Evolutionary conservation across 2,329 filamentous ascomycete species (phyloP), one percentile per base, ranked within the genome.

Genomic region (Pyricularia grisea): DNA sequence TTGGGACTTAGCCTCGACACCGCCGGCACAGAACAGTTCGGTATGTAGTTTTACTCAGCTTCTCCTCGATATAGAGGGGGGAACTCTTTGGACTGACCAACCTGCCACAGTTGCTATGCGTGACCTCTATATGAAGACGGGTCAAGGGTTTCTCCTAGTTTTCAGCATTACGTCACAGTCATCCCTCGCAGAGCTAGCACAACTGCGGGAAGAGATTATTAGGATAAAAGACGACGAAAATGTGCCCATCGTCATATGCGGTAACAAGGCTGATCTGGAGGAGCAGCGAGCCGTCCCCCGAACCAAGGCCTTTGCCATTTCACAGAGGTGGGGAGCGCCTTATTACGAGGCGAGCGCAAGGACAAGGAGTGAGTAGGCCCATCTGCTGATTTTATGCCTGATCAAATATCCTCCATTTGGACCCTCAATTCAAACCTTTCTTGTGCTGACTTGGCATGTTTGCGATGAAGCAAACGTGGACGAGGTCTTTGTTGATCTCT

Each of bases 311-410:
- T 97, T 97, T 76, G 86, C 90, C 36, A 86, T 96, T 72, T 93
- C 92, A n/a, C 92, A 95, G 76, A 87, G 86, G 75, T 97, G 93
- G 93, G 90, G 90, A 25, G 92, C 92, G 50, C 93, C 93, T 0
- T 97, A 97, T 78, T 97, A 97, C 76, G 93, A 97, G 81, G 91
- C 93, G 50, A 94, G 91, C 72, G 93, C 93, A 67, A 85, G 93
- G 72, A 89, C 92, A 74, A 85, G 90, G 75, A 92, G 76, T 92
- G 77, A 76, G 84, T 31, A 63, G 17, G 9, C 50, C 55, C 27
- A 0, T n/a, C 23, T 7, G 33, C 50, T 25, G 20, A n/a, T 50
- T 7, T 50, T 9, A n/a, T 50, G 42, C 9, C 17, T 3, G 33
- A 7, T n/a, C 42, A n/a, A 50, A n/a, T 36, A 1, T 61, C 17